phyloP scores from a whole-genome alignment of 139 green algal genomes.

The Chlamydomonas eustigma region DNA sequence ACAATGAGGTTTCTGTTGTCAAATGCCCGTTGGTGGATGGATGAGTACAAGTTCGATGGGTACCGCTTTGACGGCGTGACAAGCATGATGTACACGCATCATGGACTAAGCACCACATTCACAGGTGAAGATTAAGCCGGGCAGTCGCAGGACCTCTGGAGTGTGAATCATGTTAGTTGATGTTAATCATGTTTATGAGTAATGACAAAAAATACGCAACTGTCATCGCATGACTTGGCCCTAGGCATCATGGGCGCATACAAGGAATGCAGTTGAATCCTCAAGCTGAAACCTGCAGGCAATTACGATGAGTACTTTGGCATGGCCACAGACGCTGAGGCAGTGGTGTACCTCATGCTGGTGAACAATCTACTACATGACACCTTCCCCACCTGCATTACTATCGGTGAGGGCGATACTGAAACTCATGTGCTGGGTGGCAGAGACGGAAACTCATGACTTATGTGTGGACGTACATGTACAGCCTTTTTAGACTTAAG shows the following conservation, averaged over 20 bases:
- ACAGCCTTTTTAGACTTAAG: no score
- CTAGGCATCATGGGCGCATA: no score
- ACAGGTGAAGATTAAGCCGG: conserved; percentile 52
- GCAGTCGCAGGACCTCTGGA: no score
- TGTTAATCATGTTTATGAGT: no score
- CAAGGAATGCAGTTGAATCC: no score
- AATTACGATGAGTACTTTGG: conserved; percentile 89
- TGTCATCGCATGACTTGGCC: no score
- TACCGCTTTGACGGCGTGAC: conserved; percentile 95
- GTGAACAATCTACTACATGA: conserved; percentile 94
- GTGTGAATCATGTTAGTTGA: no score
- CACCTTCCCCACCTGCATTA: conserved; percentile 85
- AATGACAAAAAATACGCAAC: no score
- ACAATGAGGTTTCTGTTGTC: conserved; percentile 92
- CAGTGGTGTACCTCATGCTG: conserved; percentile 58
- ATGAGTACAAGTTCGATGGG: conserved; percentile 90
- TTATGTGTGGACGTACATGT: no score
- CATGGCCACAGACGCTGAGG: conserved; percentile 86
- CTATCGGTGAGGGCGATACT: conserved; percentile 57
- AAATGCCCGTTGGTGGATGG: conserved; percentile 94
- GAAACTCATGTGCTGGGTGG: not conserved
- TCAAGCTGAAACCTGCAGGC: conserved; percentile 11
- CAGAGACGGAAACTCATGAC: not conserved
- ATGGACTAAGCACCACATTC: conserved; percentile 95
- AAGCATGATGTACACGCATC: conserved; percentile 99